A percentile compares a stretch with the other conserved stretches of the same genome.
phyloP scores from a whole-genome alignment of 768 basidiomycete genomes.

The Vararia minispora region DNA sequence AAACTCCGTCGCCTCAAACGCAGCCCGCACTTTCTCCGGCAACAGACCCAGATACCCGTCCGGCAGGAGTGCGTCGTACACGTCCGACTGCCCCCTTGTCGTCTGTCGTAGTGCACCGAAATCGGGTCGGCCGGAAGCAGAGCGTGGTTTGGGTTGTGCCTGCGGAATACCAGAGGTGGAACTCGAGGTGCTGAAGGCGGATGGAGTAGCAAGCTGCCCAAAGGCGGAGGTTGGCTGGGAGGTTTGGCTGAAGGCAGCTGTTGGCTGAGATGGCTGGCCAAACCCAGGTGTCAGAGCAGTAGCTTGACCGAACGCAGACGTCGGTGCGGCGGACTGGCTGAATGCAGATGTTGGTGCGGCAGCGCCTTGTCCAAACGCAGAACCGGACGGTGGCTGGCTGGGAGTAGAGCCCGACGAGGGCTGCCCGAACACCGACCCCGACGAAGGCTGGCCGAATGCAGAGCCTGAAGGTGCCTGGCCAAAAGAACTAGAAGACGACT shows the following conservation, averaged over 20 bases:
- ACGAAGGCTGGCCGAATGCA: too few species aligned
- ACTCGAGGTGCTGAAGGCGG: neutral
- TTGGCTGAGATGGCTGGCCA: conserved; percentile 1
- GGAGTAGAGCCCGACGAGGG: conserved; percentile 7
- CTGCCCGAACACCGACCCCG: too few species aligned
- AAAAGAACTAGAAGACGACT: conserved; percentile 17
- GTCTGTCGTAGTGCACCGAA: conserved; percentile 22
- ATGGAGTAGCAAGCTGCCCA: conserved; percentile 8
- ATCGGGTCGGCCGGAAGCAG: conserved; percentile 16
- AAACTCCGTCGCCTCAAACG: conserved; percentile 45
- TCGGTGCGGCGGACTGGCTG: too few species aligned
- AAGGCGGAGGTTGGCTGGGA: conserved; percentile 19
- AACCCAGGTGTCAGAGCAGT: conserved; percentile 14
- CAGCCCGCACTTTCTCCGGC: conserved; percentile 34
- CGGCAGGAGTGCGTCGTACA: conserved; percentile 45
- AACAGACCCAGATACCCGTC: conserved; percentile 41
- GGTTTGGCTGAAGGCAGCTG: neutral
- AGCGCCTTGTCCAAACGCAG: conserved; percentile 9
- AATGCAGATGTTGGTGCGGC: conserved; percentile 16
- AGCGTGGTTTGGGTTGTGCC: conserved; percentile 9
- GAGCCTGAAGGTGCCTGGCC: too few species aligned
- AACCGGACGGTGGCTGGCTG: conserved; percentile 5
- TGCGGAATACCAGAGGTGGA: neutral
- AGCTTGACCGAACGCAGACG: too few species aligned
- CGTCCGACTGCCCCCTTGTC: conserved; percentile 36